Evolutionary conservation across 2,329 filamentous ascomycete species (phyloP), one percentile per base, ranked within the genome.

Genomic region (Colletotrichum orchidophilum): DNA sequence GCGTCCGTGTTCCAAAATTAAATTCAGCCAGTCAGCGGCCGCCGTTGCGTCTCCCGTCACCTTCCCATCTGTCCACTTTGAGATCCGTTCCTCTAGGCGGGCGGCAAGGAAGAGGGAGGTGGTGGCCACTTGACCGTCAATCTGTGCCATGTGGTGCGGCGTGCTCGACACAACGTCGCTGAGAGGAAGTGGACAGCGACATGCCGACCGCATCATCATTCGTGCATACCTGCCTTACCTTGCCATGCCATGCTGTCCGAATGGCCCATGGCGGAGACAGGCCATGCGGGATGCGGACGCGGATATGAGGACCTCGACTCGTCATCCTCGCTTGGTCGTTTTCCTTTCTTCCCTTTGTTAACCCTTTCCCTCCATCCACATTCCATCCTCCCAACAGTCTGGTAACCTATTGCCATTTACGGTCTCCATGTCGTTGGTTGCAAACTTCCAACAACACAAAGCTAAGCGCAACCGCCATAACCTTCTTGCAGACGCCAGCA

Each of bases 1-100:
- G 71, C 62, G 67, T 54, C 67, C 58, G 53, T 59, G 67, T 55
- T 66, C 67, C 71, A 71, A 63, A 65, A 63, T 70, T 61, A 54
- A 49, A 52, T 27, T 35, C 54, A 42, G 59, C 71, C 71, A 73
- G 21, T 70, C 62, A 73, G 52, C 49, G 24, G 27, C 46, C 49
- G 29, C 31, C 42, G 3, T 61, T 62, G 24, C 33, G 29, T 54
- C 33, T 58, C 66, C 55, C 67, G 39, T 70, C 67, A 70, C 63
- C 50, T 70, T 31, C 49, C 6, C 29, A 58, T 58, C 59, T 67
- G 59, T 65, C 70, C 60, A 64, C 70, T 70, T 57, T 42, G 46
- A 68, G 52, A 59, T 63, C 62, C 61, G 60, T 58, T 46, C 49
- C 26, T 63, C 46, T 39, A 39, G 66, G 57, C 62, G 31, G 62